A percentile compares a stretch with the other conserved stretches of the same genome.
Evolutionary conservation across 2,329 filamentous ascomycete genomes (phyloP).

Genomic region (Fusarium sp.): DNA sequence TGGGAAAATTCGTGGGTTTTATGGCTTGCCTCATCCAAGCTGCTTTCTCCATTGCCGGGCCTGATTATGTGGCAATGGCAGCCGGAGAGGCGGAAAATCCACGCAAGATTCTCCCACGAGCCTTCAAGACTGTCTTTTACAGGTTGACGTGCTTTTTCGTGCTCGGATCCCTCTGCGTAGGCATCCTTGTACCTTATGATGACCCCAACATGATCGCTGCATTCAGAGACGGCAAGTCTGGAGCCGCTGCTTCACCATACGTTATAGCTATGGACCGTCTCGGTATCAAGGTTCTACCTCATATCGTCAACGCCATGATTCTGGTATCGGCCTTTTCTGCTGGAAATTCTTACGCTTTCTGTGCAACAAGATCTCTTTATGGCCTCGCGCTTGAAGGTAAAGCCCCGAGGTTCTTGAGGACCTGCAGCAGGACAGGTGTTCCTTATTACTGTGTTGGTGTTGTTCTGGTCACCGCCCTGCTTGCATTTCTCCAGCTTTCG

Average conservation of each 20-base stretch:
- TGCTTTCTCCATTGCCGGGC: constrained; percentile 75
- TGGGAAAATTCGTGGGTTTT: constrained; percentile 78
- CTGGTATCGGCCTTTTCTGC: constrained; percentile 76
- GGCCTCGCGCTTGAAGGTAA: constrained; percentile 77
- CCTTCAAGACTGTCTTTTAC: constrained; percentile 84
- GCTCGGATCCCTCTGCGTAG: constrained; percentile 78
- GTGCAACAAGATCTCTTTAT: constrained; percentile 76
- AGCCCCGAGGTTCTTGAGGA: constrained; percentile 70
- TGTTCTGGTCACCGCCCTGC: constrained; percentile 75
- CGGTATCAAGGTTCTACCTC: constrained; percentile 72
- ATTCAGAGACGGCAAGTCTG: constrained; percentile 69
- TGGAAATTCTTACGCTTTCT: constrained; percentile 75
- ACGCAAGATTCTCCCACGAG: constrained; percentile 76
- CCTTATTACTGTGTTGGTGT: constrained; percentile 79
- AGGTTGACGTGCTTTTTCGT: constrained; percentile 82
- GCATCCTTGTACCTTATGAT: constrained; percentile 78
- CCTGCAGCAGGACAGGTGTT: constrained; percentile 74
- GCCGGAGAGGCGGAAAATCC: constrained; percentile 81
- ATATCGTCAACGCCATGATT: constrained; percentile 80
- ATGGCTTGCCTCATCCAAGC: constrained; percentile 80
- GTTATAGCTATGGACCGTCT: constrained; percentile 78
- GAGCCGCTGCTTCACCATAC: constrained; percentile 77
- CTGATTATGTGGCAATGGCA: constrained; percentile 77
- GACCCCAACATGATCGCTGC: constrained; percentile 72
- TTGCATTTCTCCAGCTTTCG: constrained; percentile 81